Evolutionary conservation across 1,139 yeast genomes (phyloP).

Genomic region (Geotrichum bryndzae): DNA sequence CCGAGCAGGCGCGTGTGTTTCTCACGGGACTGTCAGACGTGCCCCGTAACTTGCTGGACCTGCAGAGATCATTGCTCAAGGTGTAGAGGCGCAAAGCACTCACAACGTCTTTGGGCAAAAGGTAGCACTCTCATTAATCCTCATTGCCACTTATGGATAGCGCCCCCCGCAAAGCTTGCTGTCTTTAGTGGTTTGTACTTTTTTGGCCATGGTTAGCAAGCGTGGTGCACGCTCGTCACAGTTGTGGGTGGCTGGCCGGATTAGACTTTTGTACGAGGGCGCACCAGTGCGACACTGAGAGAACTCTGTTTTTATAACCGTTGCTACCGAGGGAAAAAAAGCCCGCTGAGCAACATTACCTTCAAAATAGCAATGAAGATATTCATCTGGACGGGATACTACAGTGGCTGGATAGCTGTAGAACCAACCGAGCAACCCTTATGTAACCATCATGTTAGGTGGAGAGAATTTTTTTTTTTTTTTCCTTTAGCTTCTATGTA

Average conservation of each 20-base stretch:
- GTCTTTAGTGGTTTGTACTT: background rate
- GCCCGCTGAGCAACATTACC: background rate
- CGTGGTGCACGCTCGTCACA: background rate
- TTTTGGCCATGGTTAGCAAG: background rate
- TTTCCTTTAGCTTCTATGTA: background rate
- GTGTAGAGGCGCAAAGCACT: background rate
- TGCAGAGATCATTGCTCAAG: conserved; percentile 7
- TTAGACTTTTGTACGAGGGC: background rate
- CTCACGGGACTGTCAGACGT: conserved; percentile 5
- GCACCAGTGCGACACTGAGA: background rate
- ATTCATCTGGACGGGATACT: background rate
- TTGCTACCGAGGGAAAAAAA: background rate
- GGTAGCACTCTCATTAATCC: background rate
- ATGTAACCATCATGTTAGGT: background rate
- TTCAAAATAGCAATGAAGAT: background rate
- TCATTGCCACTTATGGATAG: background rate
- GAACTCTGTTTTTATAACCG: background rate
- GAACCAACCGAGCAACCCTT: background rate
- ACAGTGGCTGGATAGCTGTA: background rate
- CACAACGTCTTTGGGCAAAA: background rate
- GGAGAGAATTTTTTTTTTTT: background rate
- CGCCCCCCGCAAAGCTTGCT: background rate
- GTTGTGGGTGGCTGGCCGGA: background rate
- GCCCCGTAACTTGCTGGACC: background rate
- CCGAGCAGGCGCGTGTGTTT: conserved; percentile 8